Evolutionary conservation across 2,329 filamentous ascomycete species (phyloP).

Genomic region (Tolypocladium ophioglossoides): DNA sequence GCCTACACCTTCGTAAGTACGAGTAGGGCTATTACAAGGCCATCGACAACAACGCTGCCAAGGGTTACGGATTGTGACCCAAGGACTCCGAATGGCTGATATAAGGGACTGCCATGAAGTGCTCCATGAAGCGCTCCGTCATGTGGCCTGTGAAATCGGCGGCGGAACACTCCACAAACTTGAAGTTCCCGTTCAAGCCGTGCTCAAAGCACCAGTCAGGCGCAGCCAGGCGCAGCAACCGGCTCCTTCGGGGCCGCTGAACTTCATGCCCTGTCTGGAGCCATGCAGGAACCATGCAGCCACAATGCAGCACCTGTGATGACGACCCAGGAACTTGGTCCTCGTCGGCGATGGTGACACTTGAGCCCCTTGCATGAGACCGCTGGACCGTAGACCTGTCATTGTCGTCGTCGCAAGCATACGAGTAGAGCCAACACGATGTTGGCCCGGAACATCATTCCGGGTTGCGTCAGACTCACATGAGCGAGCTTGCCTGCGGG

Average conservation of each 20-base stretch:
- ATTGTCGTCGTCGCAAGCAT: not conserved
- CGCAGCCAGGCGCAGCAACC: too few species aligned
- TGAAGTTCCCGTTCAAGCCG: not conserved
- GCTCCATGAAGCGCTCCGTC: not conserved
- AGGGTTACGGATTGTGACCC: not conserved
- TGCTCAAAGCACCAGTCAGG: too few species aligned
- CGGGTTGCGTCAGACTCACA: not conserved
- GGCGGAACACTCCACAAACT: not conserved
- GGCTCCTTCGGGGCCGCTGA: not conserved
- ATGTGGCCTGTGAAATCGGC: not conserved
- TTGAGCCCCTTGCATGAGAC: not conserved
- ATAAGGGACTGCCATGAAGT: not conserved
- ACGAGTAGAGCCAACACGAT: not conserved
- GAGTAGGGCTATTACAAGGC: too few species aligned
- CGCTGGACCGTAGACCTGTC: not conserved
- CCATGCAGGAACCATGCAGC: slow-evolving; percentile 1
- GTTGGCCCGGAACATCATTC: not conserved
- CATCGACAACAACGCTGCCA: too few species aligned
- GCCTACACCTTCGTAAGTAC: too few species aligned
- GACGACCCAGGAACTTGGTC: not conserved
- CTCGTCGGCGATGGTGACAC: not conserved
- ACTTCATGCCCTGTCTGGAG: not conserved
- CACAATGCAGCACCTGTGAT: not conserved
- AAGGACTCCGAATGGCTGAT: not conserved
- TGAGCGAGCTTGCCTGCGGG: not conserved